Percentiles rank a stretch among this genome's conserved stretches.
Evolutionary conservation across 1,284 basidiomycete genomes (phyloP).

Genomic region (Trametes polyzona): DNA sequence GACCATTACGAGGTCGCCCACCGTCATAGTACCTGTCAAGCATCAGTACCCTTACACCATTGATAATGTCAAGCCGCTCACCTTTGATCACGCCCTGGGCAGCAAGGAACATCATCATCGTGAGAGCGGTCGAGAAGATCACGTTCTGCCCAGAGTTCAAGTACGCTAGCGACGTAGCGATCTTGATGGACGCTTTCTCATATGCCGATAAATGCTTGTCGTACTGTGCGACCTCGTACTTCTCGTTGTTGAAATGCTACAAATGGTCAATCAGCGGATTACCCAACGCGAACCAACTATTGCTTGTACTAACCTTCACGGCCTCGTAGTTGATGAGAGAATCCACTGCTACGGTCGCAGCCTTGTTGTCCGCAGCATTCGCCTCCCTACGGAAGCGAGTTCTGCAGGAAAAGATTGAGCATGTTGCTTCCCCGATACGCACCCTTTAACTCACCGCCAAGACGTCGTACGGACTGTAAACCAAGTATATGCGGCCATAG

Average conservation of each 20-base stretch:
- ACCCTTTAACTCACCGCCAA: conserved; percentile 70
- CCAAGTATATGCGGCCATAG: conserved; percentile 94
- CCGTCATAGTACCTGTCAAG: conserved; percentile 87
- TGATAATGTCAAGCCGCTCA: conserved; percentile 34
- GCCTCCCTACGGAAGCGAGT: conserved; percentile 94
- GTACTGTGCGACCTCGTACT: conserved; percentile 89
- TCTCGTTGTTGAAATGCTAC: conserved; percentile 97
- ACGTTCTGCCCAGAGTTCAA: conserved; percentile 97
- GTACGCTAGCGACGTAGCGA: conserved; percentile 91
- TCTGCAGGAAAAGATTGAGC: conserved; percentile 45
- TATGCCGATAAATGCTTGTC: conserved; percentile 89
- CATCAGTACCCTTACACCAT: background rate
- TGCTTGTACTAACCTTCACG: conserved; percentile 73
- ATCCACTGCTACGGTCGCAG: conserved; percentile 93
- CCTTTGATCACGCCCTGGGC: conserved; percentile 94
- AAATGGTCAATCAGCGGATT: background rate
- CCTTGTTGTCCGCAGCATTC: conserved; percentile 96
- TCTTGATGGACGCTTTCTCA: conserved; percentile 92
- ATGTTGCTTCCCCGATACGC: background rate
- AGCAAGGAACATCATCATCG: conserved; percentile 95
- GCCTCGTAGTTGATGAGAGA: conserved; percentile 98
- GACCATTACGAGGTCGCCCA: conserved; percentile 98
- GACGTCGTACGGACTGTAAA: conserved; percentile 96
- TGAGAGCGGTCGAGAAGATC: conserved; percentile 93
- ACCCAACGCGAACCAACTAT: background rate